phyloP scores from a whole-genome alignment of 805 yeast genomes.

The Wickerhamomyces alni region DNA sequence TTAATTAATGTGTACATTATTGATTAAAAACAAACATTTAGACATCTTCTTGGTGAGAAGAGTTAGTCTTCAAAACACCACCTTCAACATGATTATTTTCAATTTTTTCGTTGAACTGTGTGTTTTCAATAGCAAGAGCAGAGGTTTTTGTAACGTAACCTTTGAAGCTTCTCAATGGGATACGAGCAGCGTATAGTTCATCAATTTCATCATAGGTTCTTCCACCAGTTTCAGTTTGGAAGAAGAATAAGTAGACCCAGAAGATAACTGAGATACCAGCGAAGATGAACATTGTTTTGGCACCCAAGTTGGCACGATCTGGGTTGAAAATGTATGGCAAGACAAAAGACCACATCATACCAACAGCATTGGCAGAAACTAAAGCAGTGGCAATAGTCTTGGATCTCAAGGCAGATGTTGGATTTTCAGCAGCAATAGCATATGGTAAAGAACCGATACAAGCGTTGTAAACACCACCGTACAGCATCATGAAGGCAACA shows the following conservation, averaged over 20 bases:
- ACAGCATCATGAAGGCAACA: slow-evolving; percentile 23
- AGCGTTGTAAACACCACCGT: slow-evolving; percentile 28
- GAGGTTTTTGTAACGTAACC: slow-evolving; percentile 3
- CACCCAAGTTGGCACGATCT: slow-evolving; percentile 32
- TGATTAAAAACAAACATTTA: too few relatives aligned
- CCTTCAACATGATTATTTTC: not conserved
- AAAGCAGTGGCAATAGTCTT: slow-evolving; percentile 29
- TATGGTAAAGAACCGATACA: slow-evolving; percentile 32
- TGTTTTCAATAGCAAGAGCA: slow-evolving; percentile 1
- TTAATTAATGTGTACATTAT: too few relatives aligned
- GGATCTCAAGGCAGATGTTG: slow-evolving; percentile 32
- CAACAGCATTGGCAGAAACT: slow-evolving; percentile 22
- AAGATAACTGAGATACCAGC: slow-evolving; percentile 28
- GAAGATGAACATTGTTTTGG: slow-evolving; percentile 39
- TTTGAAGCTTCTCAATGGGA: slow-evolving; percentile 25
- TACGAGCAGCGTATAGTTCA: slow-evolving; percentile 33
- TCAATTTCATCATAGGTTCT: slow-evolving; percentile 54
- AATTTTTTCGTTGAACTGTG: slow-evolving; percentile 2
- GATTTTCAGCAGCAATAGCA: slow-evolving; percentile 30
- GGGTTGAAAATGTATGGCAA: slow-evolving; percentile 41
- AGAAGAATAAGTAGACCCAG: slow-evolving; percentile 35
- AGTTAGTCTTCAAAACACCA: not conserved
- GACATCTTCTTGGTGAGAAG: not conserved
- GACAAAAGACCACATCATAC: slow-evolving; percentile 30
- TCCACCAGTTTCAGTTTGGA: slow-evolving; percentile 47